phyloP scores from a whole-genome alignment of 306 rosid genomes.

The Fagus sylvatica region DNA sequence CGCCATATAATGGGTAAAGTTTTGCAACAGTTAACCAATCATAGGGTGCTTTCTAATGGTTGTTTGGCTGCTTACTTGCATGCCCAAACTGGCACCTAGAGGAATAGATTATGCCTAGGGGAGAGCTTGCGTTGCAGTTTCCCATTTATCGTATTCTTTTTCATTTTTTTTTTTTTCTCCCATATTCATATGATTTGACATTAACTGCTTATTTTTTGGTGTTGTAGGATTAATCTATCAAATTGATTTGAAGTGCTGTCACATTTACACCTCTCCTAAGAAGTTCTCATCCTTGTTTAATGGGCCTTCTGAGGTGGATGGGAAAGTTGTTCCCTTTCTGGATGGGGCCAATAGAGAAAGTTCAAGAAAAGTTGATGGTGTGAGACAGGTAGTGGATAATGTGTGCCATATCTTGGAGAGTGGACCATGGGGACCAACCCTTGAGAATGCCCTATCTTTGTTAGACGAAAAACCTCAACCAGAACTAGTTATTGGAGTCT shows the following conservation, averaged over 20 bases:
- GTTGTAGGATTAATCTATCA: constrained; percentile 48
- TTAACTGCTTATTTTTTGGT: not conserved
- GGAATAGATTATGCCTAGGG: too few species aligned
- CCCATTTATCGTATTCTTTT: not conserved
- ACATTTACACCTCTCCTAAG: constrained; percentile 24
- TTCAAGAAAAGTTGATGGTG: constrained; percentile 36
- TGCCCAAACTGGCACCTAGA: not conserved
- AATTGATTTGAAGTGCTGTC: constrained; percentile 34
- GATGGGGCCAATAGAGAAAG: constrained; percentile 28
- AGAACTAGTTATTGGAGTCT: constrained; percentile 70
- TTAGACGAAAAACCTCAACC: constrained; percentile 60
- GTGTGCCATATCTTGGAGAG: constrained; percentile 64
- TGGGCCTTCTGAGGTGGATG: constrained; percentile 47
- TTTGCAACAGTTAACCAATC: not conserved
- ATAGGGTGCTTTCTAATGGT: not conserved
- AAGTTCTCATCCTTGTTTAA: constrained; percentile 45
- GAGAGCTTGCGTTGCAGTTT: not conserved
- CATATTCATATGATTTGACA: not conserved
- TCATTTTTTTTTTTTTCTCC: not conserved
- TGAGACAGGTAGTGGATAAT: constrained; percentile 51
- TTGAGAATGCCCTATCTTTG: constrained; percentile 55
- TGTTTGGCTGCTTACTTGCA: not conserved
- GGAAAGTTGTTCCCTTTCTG: constrained; percentile 28
- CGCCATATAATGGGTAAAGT: not conserved
- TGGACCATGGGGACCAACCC: constrained; percentile 64